Percentiles rank a stretch among this genome's conserved stretches.
phyloP scores from a whole-genome alignment of 106 monocot genomes.

The Dioscorea dumetorum region DNA sequence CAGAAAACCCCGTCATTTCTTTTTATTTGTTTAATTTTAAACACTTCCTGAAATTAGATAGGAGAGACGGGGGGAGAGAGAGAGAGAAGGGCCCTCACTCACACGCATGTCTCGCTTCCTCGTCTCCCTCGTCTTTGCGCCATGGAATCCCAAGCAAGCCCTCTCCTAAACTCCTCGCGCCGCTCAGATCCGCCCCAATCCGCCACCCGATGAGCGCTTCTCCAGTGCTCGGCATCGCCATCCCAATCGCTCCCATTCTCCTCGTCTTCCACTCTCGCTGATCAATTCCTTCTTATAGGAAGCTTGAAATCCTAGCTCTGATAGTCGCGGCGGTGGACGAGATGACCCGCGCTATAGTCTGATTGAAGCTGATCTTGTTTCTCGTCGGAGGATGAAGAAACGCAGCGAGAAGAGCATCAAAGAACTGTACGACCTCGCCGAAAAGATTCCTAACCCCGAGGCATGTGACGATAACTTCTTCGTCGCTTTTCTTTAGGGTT shows the following conservation, averaged over 20 bases:
- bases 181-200: neutral
- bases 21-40: too few species aligned
- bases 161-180: neutral
- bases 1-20: too few species aligned
- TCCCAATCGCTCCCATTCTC: neutral
- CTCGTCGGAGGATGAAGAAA: conserved; percentile 24
- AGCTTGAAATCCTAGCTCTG: neutral
- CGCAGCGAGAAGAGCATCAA: conserved; percentile 19
- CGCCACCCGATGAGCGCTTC: neutral
- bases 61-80: too few species aligned
- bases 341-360: neutral
- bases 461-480: conserved; percentile 30
- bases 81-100: neutral
- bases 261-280: neutral
- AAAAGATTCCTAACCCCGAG: conserved; percentile 24
- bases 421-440: conserved; percentile 38
- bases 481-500: conserved; percentile 9
- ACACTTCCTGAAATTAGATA: too few species aligned
- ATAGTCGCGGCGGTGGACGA: neutral
- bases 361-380: neutral
- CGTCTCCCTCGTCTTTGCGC: neutral
- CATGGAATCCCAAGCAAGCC: neutral
- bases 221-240: neutral
- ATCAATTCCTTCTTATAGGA: neutral
- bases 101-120: neutral